Conservation (phyloP, 768 basidiomycete genomes). For the Pluteus cervinus region DNA sequence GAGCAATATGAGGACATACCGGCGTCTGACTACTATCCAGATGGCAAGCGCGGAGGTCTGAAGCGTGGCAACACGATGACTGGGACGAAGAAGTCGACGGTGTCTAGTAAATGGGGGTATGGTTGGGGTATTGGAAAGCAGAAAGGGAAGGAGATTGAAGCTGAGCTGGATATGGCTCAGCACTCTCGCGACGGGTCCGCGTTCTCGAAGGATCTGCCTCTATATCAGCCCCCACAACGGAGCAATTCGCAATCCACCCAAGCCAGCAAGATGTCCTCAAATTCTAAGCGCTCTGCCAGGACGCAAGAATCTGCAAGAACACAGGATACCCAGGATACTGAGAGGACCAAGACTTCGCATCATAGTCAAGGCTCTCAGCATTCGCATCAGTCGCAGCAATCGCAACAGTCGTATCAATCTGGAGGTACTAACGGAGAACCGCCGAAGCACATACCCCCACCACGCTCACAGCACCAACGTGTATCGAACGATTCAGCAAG, state of each 20-base stretch:
- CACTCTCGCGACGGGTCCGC: slow-evolving; percentile 19
- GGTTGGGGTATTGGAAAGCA: slow-evolving; percentile 64
- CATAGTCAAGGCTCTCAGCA: slow-evolving; percentile 18
- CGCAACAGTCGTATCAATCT: slow-evolving; percentile 20
- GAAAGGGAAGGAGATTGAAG: slow-evolving; percentile 36
- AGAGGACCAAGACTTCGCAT: slow-evolving; percentile 20
- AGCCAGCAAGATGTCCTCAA: slow-evolving; percentile 30
- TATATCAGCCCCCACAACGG: slow-evolving; percentile 32
- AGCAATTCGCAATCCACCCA: slow-evolving; percentile 33
- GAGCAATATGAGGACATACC: slow-evolving; percentile 51
- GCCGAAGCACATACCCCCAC: slow-evolving; percentile 30
- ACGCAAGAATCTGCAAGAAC: slow-evolving; percentile 23
- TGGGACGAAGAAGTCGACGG: slow-evolving; percentile 49
- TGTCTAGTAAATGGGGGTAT: slow-evolving; percentile 56
- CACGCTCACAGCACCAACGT: slow-evolving; percentile 29
- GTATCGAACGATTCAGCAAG: slow-evolving; percentile 60
- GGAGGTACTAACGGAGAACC: slow-evolving; percentile 23
- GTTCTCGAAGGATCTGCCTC: slow-evolving; percentile 28
- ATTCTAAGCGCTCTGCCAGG: too few species aligned
- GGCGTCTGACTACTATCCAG: slow-evolving; percentile 22
- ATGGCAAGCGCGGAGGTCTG: slow-evolving; percentile 32
- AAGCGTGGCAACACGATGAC: slow-evolving; percentile 50
- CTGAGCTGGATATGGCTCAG: slow-evolving; percentile 22
- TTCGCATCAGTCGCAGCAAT: slow-evolving; percentile 6
- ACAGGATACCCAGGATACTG: slow-evolving; percentile 22